These are phyloP conservation scores for Beta vulgaris DNA, from an alignment of 148 eudicot species.

Conservation along the genomic window DNA sequence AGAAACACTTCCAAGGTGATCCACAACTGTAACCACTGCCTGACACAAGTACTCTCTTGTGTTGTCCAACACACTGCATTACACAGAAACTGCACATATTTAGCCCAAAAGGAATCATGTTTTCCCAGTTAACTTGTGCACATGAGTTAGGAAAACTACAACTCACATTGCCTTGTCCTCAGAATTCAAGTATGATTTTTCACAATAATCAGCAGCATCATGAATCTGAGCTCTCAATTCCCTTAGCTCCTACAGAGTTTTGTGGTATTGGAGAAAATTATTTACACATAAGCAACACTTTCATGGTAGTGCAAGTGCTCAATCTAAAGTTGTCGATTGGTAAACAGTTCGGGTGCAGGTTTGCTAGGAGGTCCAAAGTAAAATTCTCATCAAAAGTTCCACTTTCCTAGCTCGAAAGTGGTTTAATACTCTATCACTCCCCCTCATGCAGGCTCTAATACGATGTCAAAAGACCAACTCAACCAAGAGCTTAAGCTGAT, in stretches of 20 bases:
- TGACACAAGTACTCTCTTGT: constrained; percentile 68
- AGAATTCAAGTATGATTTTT: constrained; percentile 42
- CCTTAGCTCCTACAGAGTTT: constrained; percentile 49
- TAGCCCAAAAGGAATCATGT: not conserved
- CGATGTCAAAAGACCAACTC: too few species aligned
- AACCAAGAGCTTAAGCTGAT: too few species aligned
- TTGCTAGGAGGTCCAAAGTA: too few species aligned
- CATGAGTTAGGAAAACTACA: not conserved
- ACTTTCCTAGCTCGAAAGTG: too few species aligned
- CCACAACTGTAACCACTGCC: constrained; percentile 66
- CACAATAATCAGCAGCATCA: constrained; percentile 64
- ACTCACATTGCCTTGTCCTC: constrained; percentile 47
- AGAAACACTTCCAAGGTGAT: constrained; percentile 71
- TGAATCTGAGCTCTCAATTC: constrained; percentile 67
- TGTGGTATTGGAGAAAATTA: not conserved
- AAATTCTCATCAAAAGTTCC: too few species aligned
- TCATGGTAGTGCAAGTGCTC: not conserved
- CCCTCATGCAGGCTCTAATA: too few species aligned
- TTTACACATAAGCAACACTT: not conserved
- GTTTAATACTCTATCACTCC: too few species aligned
- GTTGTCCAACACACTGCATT: constrained; percentile 59
- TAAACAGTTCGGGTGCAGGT: too few species aligned
- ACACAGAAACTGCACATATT: not conserved
- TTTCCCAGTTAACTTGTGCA: not conserved
- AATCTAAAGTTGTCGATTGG: too few species aligned